A percentile compares a stretch with the other conserved stretches of the same genome.
Conservation (phyloP, 2,329 filamentous ascomycete genomes). For the Zasmidium angulare region DNA sequence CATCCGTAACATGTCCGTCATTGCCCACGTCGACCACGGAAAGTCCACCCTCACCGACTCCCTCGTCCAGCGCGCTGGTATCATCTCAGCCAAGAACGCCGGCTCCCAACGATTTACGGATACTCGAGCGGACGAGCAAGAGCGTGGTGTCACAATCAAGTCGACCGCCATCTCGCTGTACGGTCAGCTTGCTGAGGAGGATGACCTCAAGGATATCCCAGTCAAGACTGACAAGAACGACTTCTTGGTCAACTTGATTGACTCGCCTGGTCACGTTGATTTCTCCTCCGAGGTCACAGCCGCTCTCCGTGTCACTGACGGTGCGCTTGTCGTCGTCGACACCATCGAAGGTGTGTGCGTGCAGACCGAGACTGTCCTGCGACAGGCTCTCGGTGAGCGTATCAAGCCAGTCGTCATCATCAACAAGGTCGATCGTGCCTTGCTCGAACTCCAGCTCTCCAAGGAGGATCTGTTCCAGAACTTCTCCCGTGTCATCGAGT, state of each 20-base stretch:
- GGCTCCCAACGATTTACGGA: conserved; percentile 95
- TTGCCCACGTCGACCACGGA: conserved; percentile 99
- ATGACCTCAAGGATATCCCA: conserved; percentile 93
- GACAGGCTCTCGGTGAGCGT: conserved; percentile 98
- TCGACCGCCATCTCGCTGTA: conserved; percentile 99
- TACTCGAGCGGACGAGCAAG: conserved; percentile 96
- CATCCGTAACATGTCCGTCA: conserved; percentile 97
- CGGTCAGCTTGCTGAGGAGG: conserved; percentile 73
- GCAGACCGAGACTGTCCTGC: conserved; percentile 98
- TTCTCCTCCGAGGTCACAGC: conserved; percentile 99
- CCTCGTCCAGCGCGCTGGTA: conserved; percentile 98
- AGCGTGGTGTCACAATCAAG: conserved; percentile 99
- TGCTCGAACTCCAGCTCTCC: conserved; percentile 96
- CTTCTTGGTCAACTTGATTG: conserved; percentile 99
- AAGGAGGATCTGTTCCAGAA: conserved; percentile 99
- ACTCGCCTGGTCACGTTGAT: conserved; percentile 99
- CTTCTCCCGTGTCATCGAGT: conserved; percentile 99
- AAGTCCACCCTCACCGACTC: conserved; percentile 99
- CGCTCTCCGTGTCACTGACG: conserved; percentile 98
- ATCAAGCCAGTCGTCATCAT: conserved; percentile 99
- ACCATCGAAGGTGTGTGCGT: conserved; percentile 99
- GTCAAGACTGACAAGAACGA: conserved; percentile 87
- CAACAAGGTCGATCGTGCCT: conserved; percentile 99
- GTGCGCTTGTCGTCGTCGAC: conserved; percentile 99
- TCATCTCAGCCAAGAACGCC: conserved; percentile 96